phyloP scores from a whole-genome alignment of 2,329 filamentous ascomycete species.

The Diaporthe caulivora region DNA sequence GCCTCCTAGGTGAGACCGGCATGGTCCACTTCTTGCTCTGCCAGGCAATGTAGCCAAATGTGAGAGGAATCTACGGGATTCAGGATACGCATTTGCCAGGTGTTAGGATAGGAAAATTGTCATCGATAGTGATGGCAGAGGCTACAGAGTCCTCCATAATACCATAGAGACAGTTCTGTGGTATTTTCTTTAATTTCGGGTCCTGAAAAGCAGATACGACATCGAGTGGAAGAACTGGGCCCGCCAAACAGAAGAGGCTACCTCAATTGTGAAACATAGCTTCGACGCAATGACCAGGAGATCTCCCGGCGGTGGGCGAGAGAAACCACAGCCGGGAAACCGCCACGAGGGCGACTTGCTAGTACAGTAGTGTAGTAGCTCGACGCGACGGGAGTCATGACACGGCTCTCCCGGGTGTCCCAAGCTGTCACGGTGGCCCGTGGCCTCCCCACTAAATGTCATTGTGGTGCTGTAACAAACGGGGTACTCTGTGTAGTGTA shows the following conservation, averaged over 20 bases:
- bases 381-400: constrained; percentile 6
- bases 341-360: background rate
- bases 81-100: constrained; percentile 21
- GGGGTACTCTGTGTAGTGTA: no score
- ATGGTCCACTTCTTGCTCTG: background rate
- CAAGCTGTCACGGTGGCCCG: constrained; percentile 10
- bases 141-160: background rate
- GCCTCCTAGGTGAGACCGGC: background rate
- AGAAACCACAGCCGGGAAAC: background rate
- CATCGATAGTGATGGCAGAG: background rate
- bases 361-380: background rate
- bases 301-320: background rate
- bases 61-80: background rate
- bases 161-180: background rate
- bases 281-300: constrained; percentile 7
- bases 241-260: background rate
- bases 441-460: background rate
- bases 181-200: background rate
- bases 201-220: background rate
- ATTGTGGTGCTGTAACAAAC: background rate
- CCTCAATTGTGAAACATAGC: constrained; percentile 29
- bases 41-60: background rate
- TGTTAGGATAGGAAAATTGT: constrained; percentile 1
- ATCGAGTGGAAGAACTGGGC: constrained; percentile 12
- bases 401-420: constrained; percentile 19